These are phyloP conservation scores for Actinidia arguta DNA, from an alignment of 179 eudicot genomes.

Conservation along the genomic window DNA sequence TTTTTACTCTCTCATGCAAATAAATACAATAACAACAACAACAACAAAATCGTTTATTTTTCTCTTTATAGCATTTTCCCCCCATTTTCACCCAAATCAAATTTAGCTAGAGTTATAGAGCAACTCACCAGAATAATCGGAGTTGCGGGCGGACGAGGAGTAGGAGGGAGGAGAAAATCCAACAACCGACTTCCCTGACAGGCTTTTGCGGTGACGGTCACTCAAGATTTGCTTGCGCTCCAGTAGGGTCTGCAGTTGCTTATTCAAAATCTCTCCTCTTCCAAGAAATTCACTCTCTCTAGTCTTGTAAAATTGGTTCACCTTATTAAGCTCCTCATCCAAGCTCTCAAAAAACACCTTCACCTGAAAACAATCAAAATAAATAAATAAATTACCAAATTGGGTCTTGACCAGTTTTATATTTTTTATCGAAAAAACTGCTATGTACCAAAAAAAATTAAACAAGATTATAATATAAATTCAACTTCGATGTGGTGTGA, in stretches of 20 bases:
- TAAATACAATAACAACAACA: too few species aligned
- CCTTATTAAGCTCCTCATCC: conserved; percentile 88
- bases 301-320: conserved; percentile 73
- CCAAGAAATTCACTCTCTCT: conserved; percentile 85
- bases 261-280: conserved; percentile 66
- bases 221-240: conserved; percentile 59
- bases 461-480: too few species aligned
- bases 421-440: too few species aligned
- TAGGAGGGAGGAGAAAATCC: conserved; percentile 49
- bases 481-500: too few species aligned
- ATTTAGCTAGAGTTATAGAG: not conserved
- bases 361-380: conserved; percentile 36
- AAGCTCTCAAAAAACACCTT: conserved; percentile 59
- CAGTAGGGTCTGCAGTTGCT: conserved; percentile 70
- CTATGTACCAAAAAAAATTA: too few species aligned
- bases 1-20: too few species aligned
- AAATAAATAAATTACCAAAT: not conserved
- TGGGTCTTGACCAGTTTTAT: not conserved
- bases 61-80: too few species aligned
- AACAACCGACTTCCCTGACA: conserved; percentile 27
- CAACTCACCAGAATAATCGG: conserved; percentile 62
- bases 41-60: too few species aligned
- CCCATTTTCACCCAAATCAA: too few species aligned
- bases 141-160: conserved; percentile 46
- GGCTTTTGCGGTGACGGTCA: conserved; percentile 52